Percentiles rank a stretch among this genome's conserved stretches.
These are phyloP conservation scores for Triticum urartu DNA, from an alignment of 176 grass and related monocot genomes.

Conservation along the genomic window DNA sequence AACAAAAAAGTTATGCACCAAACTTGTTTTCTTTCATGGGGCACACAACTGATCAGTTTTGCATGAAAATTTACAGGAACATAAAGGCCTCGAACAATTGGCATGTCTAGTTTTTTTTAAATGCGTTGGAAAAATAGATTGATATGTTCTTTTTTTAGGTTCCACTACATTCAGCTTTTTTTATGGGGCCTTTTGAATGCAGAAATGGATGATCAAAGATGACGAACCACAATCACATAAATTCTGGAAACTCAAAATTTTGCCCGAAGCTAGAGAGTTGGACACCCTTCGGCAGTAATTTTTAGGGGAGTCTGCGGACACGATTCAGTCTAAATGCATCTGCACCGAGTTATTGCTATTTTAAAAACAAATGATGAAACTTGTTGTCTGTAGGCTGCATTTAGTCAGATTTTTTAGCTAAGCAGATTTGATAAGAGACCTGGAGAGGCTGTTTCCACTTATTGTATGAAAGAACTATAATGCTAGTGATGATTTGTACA, in stretches of 20 bases:
- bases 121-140: too few relatives aligned
- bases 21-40: neutral
- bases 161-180: neutral
- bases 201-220: constrained; percentile 19
- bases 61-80: neutral
- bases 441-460: constrained; percentile 4
- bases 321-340: neutral
- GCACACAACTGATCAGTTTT: neutral
- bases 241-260: neutral
- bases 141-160: neutral
- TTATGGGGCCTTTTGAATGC: neutral
- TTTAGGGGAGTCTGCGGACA: neutral
- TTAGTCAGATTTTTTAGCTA: constrained; percentile 31
- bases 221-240: neutral
- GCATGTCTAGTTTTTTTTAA: neutral
- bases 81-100: neutral
- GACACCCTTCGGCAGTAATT: neutral
- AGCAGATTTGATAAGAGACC: constrained; percentile 19
- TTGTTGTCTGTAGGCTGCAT: constrained; percentile 1
- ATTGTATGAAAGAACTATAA: constrained; percentile 28
- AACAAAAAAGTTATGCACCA: neutral
- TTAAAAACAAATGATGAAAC: neutral
- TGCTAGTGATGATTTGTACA: constrained; percentile 43
- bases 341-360: neutral
- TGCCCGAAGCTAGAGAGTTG: constrained; percentile 5